Evolutionary conservation across 352 stramenopile species (phyloP), one percentile per base, ranked within the genome.

Genomic region (Peronospora farinosa): DNA sequence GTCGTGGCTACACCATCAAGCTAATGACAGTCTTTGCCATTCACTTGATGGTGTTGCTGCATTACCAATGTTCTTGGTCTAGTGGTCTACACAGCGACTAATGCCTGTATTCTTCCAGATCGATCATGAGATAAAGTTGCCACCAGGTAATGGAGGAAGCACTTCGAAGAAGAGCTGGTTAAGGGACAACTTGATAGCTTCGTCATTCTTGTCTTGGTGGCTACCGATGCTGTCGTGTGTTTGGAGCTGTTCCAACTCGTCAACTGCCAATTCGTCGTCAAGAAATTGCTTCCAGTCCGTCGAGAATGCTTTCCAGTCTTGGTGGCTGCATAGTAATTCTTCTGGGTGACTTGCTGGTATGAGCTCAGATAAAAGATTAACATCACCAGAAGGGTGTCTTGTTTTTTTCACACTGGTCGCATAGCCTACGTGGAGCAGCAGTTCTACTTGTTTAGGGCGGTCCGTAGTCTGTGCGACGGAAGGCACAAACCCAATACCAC

Each of bases 391-490:
- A n/a, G 19, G 19, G 16, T 25, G 36, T 44, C 47, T 35, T 40
- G 35, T 39, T 47, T 47, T 69, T 50, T 72, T 78, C 43, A 78
- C 48, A 38, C 63, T 84, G 0, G 76, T 70, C 0, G 81, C 79
- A 44, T 87, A 90, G 12, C 76, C 81, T 3, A 90, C 60, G 35
- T 88, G 78, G 12, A 92, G 62, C 10, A 87, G 45, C 10, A 84
- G 43, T 31, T 89, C 74, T 10, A 88, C 69, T 1, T 64, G 62
- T 21, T 74, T 59, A 0, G 70, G 70, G 13, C 67, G 54, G 1
- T 71, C 63, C 1, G 54, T 83, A 2, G 73, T 84, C 41, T 79
- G 72, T 12, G 77, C 65, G 8, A 69, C 60, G n/a, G 63, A 69
- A 32, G 78, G 65, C 1, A 88, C 56, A 39, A 78, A 85, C 0